Conservation (phyloP, 1,284 basidiomycete species). For the Cutaneotrichosporon cavernicola region DNA sequence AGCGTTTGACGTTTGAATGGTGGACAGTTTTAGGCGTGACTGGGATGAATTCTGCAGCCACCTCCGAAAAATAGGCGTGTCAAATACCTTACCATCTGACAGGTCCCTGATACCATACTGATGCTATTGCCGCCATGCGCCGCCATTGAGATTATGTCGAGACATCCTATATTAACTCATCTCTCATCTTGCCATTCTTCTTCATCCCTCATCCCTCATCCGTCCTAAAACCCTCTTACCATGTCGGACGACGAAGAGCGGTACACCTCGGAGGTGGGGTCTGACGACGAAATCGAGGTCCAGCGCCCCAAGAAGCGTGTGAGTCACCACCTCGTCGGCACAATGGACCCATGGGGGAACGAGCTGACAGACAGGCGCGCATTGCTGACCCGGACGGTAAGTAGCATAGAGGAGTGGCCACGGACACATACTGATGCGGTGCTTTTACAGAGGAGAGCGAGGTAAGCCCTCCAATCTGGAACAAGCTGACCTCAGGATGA, state of each 20-base stretch:
- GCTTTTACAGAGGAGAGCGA: slow-evolving; percentile 27
- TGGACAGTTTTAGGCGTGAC: background rate
- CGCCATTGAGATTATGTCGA: background rate
- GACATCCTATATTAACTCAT: background rate
- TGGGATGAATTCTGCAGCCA: background rate
- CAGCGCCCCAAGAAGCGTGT: slow-evolving; percentile 41
- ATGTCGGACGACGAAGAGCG: slow-evolving; percentile 41
- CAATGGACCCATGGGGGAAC: too few relatives aligned
- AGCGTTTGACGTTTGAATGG: background rate
- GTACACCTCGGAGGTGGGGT: slow-evolving; percentile 22
- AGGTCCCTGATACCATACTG: background rate
- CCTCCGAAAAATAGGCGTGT: background rate
- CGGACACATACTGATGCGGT: background rate
- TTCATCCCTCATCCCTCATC: background rate
- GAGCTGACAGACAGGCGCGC: slow-evolving; percentile 31
- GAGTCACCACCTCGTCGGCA: slow-evolving; percentile 20
- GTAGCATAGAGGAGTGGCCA: slow-evolving; percentile 5
- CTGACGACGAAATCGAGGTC: slow-evolving; percentile 24
- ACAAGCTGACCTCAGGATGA: slow-evolving; percentile 19
- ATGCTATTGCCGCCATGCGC: background rate
- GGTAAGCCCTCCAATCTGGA: slow-evolving; percentile 20
- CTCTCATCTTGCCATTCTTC: background rate
- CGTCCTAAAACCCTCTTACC: background rate
- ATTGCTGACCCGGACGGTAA: slow-evolving; percentile 43
- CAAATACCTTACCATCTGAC: background rate